phyloP scores from a whole-genome alignment of 345 rosid species.

The Euclidium syriacum region DNA sequence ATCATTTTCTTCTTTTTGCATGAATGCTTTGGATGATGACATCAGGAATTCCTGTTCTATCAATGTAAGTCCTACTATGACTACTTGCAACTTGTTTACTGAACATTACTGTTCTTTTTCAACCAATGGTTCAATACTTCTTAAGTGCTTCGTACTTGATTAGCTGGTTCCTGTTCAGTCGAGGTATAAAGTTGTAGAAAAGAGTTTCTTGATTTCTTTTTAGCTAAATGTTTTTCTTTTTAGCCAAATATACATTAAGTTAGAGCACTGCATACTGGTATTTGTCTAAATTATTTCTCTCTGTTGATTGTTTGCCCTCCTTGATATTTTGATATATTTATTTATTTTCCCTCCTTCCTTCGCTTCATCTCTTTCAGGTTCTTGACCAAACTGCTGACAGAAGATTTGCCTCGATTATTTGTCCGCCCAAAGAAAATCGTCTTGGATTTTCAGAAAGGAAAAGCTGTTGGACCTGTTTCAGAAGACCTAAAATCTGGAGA shows the following conservation, averaged over 20 bases:
- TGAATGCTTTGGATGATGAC: conserved; percentile 41
- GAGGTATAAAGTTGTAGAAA: background rate
- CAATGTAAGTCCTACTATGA: conserved; percentile 65
- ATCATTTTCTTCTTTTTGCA: conserved; percentile 27
- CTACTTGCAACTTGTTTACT: conserved; percentile 17
- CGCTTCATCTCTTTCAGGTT: conserved; percentile 49
- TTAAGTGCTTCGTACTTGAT: background rate
- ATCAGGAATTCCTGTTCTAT: conserved; percentile 95
- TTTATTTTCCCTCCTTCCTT: conserved; percentile 5
- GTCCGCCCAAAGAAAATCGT: conserved; percentile 98
- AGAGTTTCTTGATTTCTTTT: background rate
- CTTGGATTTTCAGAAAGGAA: conserved; percentile 91
- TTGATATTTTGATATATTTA: conserved; percentile 1
- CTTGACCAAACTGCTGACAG: conserved; percentile 87
- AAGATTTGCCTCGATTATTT: conserved; percentile 86
- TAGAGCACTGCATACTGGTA: background rate
- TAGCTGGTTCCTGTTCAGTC: background rate
- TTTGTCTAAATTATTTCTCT: background rate
- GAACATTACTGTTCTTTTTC: conserved; percentile 3
- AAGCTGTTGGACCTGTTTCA: conserved; percentile 84
- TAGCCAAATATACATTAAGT: background rate
- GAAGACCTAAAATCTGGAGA: conserved; percentile 70
- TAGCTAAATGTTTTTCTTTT: background rate
- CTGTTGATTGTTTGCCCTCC: background rate
- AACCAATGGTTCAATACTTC: conserved; percentile 9